Base-by-base conservation (phyloP, 345 rosid genomes). In the Arabis hirsuta region DNA sequence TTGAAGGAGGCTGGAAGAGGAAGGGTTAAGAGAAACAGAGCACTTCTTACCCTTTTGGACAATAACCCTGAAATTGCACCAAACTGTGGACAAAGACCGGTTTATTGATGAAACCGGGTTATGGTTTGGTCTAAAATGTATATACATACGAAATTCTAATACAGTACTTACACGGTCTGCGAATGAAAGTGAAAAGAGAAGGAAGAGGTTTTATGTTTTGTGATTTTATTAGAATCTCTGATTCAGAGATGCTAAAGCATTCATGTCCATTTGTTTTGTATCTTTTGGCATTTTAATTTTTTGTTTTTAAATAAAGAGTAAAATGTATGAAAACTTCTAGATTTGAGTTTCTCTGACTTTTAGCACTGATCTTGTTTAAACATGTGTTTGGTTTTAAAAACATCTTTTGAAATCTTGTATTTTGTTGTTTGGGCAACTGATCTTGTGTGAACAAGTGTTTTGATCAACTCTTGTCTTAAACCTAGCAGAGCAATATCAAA, bases 1-100 rank as follows among this genome's bases (percentile, higher is more conserved):
- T 70, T 95, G 86, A 95, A 88, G 78, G 97, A 91, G 71, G 96
- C 96, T 55, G 96, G 97, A 48, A 88, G 84, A 74, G 91, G 81
- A 42, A 62, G 99, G 74, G 86, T 65, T 76, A 77, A 87, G 75
- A 87, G 88, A 78, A 84, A 96, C 58, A 87, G 82, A 79, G 78
- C 93, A 54, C 78, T 91, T 34, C 78, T 91, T 44, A 79, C 89
- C 10, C 90, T 95, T 44, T 90, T 95, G 43, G 88, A 90, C 72
- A 81, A 71, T 34, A 81, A 70, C 77, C 61, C 78, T 52, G 78
- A 76, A 16, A 73, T 70, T 29, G 56, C 56, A 47, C 53, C 78
- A 6, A 86, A 74, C 8, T 81, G 76, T 52, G 82, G 61, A 6
- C 67, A 76, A 54, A 80, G 77, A 48, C 55, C 55, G 72, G 76